A percentile compares a stretch with the other conserved stretches of the same genome.
These are phyloP conservation scores for Leishmania gerbilli DNA, from an alignment of 208 protist genomes.

Conservation along the genomic window DNA sequence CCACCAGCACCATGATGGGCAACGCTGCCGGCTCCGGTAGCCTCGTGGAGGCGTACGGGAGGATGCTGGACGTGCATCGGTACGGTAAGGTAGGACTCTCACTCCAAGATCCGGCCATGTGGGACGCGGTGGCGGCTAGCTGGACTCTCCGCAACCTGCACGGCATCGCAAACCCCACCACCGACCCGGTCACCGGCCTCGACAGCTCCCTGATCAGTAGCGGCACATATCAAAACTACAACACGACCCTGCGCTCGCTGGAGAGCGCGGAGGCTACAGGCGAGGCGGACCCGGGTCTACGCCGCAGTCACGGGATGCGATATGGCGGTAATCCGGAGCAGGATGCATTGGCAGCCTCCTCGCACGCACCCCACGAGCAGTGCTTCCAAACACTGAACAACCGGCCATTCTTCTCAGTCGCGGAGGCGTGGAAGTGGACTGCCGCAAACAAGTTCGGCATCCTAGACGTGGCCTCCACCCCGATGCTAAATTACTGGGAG, in stretches of 20 bases:
- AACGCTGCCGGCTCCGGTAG: constrained; percentile 21
- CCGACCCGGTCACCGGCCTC: constrained; percentile 6
- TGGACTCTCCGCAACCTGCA: constrained; percentile 31
- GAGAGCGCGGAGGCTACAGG: constrained; percentile 1
- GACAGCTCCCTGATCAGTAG: constrained; percentile 16
- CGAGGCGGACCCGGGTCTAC: neutral
- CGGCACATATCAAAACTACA: constrained; percentile 6
- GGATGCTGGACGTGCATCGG: constrained; percentile 25
- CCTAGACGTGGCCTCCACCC: constrained; percentile 23
- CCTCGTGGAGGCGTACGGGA: constrained; percentile 20
- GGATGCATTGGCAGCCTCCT: neutral
- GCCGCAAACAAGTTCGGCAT: constrained; percentile 27
- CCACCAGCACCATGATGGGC: constrained; percentile 28
- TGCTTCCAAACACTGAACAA: constrained; percentile 29
- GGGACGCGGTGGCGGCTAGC: constrained; percentile 34
- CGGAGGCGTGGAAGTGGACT: constrained; percentile 20
- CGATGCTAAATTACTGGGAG: constrained; percentile 65
- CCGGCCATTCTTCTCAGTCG: constrained; percentile 17
- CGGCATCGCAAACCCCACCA: constrained; percentile 9
- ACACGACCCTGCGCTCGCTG: constrained; percentile 6
- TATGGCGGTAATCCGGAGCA: neutral
- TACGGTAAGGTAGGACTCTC: constrained; percentile 18
- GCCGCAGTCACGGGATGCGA: neutral
- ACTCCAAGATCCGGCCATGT: constrained; percentile 33
- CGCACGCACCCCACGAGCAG: neutral